These are phyloP conservation scores for Casuarina equisetifolia DNA, from an alignment of 306 rosid genomes.

Conservation along the genomic window DNA sequence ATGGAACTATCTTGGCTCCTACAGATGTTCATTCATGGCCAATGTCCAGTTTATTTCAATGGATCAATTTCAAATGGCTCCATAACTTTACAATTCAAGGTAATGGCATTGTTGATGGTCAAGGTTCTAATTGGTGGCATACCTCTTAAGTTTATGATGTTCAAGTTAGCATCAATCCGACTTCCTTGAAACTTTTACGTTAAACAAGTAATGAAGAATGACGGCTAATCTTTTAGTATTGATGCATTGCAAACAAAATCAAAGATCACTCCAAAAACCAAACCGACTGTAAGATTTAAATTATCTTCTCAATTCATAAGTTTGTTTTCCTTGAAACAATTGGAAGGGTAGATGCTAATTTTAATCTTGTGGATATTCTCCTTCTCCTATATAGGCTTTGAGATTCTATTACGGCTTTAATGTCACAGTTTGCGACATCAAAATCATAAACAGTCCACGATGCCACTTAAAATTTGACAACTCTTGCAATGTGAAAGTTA, in stretches of 20 bases:
- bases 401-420: constrained; percentile 72
- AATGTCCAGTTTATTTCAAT: constrained; percentile 66
- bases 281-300: constrained; percentile 68
- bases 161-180: constrained; percentile 35
- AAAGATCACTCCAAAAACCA: constrained; percentile 47
- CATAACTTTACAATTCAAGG: constrained; percentile 81
- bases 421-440: constrained; percentile 60
- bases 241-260: constrained; percentile 50
- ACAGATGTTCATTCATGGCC: constrained; percentile 70
- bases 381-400: constrained; percentile 57
- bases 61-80: constrained; percentile 87
- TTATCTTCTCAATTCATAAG: neutral
- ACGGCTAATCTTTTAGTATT: neutral
- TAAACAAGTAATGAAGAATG: neutral
- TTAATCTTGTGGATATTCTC: neutral
- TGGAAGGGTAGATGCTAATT: neutral
- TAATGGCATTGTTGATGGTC: constrained; percentile 78
- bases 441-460: constrained; percentile 77
- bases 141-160: constrained; percentile 27
- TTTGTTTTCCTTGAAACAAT: too few species aligned
- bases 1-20: constrained; percentile 82
- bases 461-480: constrained; percentile 91
- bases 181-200: neutral
- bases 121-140: constrained; percentile 81
- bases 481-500: constrained; percentile 58